Base-by-base conservation (phyloP, 2,329 filamentous ascomycete genomes). In the Sarocladiaceae sp. region DNA sequence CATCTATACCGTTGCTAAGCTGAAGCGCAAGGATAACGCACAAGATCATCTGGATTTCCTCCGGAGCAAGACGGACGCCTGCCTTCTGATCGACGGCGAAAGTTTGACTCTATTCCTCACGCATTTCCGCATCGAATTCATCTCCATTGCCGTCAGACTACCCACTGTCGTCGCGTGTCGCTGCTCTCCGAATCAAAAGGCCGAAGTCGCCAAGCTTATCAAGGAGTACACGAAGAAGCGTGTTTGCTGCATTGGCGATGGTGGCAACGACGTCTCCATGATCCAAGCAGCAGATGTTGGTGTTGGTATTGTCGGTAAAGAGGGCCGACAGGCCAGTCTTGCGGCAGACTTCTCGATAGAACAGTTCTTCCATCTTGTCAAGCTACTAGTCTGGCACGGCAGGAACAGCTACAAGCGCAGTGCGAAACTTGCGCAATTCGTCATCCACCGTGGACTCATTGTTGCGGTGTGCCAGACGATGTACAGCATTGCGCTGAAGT, bases 181-280 rank as follows among this genome's bases (percentile, higher is more conserved):
- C 33, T 98, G 93, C 68, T 95, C 89, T 6, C 94, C 93, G 0
- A 96, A 88, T 0, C 93, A 98, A 58, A 98, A 98, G 64, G 94
- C 93, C 33, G 91, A 97, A 55, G 77, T 98, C 31, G 93, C 94
- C 9, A 82, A 79, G 53, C 76, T 97, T 40, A 98, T 98, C 66
- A 88, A 90, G 49, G 79, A 85, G 42, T 83, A 88, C 64, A 98
- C 93, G 16, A 89, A 88, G 64, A 97, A 97, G 65, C 85, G 94
- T 12, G 87, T 97, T 13, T 95, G 90, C 67, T 97, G 93, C 60
- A 98, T 98, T 53, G 93, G 93, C 29, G 93, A 98, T 58, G 93
- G 93, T 52, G 93, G 94, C 55, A 98, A 98, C 65, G 94, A 98
- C 61, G 93, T 98, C 4, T 91, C 85, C 53, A 98, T 98, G 93